A percentile compares a stretch with the other conserved stretches of the same genome.
phyloP scores from a whole-genome alignment of 441 rosid species.

The Populus hybrid region DNA sequence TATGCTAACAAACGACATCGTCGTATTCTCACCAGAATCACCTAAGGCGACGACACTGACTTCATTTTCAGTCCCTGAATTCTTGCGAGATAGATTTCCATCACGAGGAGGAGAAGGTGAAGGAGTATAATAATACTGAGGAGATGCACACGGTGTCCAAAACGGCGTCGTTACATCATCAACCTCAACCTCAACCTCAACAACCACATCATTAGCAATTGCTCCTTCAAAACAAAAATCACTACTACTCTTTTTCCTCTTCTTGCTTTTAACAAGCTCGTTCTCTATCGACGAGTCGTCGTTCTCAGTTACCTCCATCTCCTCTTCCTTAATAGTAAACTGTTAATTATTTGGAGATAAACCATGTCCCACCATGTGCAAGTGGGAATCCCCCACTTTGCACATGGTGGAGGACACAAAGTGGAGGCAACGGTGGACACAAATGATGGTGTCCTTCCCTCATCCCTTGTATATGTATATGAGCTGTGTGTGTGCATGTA shows the following conservation, averaged over 20 bases:
- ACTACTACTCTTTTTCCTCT: neutral
- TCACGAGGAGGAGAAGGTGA: conserved; percentile 63
- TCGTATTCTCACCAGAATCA: neutral
- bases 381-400: too few species aligned
- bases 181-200: conserved; percentile 22
- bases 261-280: conserved; percentile 9
- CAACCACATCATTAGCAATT: neutral
- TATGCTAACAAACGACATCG: conserved; percentile 10
- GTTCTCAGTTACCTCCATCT: conserved; percentile 3
- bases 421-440: too few species aligned
- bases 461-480: too few species aligned
- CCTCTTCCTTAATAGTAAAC: conserved; percentile 67
- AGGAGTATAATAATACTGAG: conserved; percentile 52
- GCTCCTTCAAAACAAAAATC: conserved; percentile 14
- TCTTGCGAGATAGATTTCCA: neutral
- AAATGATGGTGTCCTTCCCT: too few species aligned
- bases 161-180: conserved; percentile 53
- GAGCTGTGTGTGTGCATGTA: too few species aligned
- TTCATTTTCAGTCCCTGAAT: neutral
- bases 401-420: too few species aligned
- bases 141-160: conserved; percentile 66
- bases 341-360: too few species aligned
- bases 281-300: conserved; percentile 3
- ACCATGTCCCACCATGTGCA: too few species aligned
- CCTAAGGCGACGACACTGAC: neutral